Evolutionary conservation across 2,329 filamentous ascomycete genomes (phyloP).

Genomic region (Colletotrichum sp.): DNA sequence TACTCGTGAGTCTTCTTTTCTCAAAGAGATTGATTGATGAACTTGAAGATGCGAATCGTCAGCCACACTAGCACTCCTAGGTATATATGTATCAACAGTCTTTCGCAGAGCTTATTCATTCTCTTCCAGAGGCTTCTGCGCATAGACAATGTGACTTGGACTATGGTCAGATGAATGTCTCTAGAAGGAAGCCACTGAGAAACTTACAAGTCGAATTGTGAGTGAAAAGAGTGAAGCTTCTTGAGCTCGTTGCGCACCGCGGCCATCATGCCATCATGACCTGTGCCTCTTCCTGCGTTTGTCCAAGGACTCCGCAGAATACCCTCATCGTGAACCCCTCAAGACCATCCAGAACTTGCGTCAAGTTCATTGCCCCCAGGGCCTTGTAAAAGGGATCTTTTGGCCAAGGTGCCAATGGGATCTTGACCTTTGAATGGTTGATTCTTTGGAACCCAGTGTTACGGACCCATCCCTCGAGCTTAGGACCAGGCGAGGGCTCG

Average conservation of each 20-base stretch:
- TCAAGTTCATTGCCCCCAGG: slow-evolving; percentile 21
- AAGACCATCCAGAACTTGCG: slow-evolving; percentile 23
- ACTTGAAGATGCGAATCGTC: not conserved
- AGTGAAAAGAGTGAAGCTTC: not conserved
- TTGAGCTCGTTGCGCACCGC: slow-evolving; percentile 32
- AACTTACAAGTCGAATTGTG: slow-evolving; percentile 25
- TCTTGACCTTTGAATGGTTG: slow-evolving; percentile 25
- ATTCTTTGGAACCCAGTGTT: slow-evolving; percentile 40
- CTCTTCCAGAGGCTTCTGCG: not conserved
- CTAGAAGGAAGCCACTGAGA: not conserved
- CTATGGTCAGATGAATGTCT: not conserved
- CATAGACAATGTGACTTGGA: slow-evolving; percentile 17
- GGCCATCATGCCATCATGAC: slow-evolving; percentile 31
- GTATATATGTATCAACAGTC: not conserved
- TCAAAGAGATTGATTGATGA: not conserved
- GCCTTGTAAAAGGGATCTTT: not conserved
- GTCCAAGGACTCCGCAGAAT: slow-evolving; percentile 33
- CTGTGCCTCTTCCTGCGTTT: slow-evolving; percentile 28
- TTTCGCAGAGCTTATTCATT: not conserved
- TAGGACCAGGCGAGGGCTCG: slow-evolving; percentile 26
- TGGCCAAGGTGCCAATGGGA: not conserved
- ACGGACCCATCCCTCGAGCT: slow-evolving; percentile 29
- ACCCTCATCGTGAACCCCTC: slow-evolving; percentile 28
- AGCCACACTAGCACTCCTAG: not conserved
- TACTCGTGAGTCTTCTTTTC: too few relatives aligned